Evolutionary conservation across 2,329 filamentous ascomycete genomes (phyloP).

Genomic region (Onygena corvina): DNA sequence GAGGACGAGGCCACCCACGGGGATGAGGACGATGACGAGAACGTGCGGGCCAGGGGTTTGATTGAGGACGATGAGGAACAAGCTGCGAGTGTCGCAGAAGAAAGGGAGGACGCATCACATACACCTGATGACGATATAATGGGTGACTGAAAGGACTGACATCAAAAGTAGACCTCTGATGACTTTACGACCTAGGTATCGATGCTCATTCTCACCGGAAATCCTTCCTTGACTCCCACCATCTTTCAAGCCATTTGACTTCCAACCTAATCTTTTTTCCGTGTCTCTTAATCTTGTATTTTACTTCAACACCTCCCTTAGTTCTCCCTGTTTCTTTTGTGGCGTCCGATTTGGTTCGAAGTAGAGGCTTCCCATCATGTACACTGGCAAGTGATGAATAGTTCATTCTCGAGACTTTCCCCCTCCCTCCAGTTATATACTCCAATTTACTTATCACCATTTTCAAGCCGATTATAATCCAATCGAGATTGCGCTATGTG

Average conservation of each 20-base stretch:
- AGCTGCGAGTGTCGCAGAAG: constrained; percentile 15
- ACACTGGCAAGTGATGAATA: background rate
- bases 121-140: constrained; percentile 32
- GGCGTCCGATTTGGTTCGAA: background rate
- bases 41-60: constrained; percentile 27
- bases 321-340: background rate
- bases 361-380: background rate
- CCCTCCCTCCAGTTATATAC: background rate
- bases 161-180: background rate
- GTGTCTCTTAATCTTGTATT: background rate
- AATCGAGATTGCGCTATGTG: too few relatives aligned
- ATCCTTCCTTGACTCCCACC: background rate
- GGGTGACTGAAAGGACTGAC: constrained; percentile 26
- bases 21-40: constrained; percentile 33
- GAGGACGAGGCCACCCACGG: constrained; percentile 20
- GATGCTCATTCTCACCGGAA: background rate
- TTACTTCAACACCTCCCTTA: background rate
- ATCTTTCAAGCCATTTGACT: background rate
- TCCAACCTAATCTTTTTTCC: background rate
- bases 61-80: constrained; percentile 27
- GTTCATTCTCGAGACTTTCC: background rate
- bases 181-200: constrained; percentile 5
- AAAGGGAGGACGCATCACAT: constrained; percentile 11
- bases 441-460: background rate
- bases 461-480: too few relatives aligned